Evolutionary conservation across 345 rosid species (phyloP).

Genomic region (Rhodomyrtus tomentosa): DNA sequence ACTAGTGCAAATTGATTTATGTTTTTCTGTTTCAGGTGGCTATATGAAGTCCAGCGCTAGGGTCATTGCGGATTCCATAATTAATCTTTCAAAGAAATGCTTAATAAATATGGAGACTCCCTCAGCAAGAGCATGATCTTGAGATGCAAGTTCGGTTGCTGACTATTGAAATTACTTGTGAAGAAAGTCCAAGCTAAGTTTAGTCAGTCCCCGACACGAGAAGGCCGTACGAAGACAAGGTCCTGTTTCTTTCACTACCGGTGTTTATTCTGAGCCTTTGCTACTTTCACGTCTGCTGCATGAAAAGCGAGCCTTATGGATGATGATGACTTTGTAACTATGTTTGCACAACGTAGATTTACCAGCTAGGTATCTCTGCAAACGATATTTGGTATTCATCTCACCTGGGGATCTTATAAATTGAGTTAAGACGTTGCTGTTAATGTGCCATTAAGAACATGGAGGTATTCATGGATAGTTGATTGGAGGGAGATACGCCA

Average conservation of each 20-base stretch:
- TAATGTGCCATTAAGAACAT: background rate
- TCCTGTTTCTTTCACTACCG: background rate
- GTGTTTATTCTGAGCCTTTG: background rate
- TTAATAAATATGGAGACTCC: conserved; percentile 29
- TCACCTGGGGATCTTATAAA: background rate
- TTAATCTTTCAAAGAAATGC: conserved; percentile 50
- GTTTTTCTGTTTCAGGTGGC: conserved; percentile 50
- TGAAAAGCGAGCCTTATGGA: background rate
- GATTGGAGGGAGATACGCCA: too few species aligned
- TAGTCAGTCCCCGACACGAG: background rate
- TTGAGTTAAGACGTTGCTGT: background rate
- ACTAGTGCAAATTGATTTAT: background rate
- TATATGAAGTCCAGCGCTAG: conserved; percentile 91
- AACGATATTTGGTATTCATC: background rate
- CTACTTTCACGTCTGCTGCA: background rate
- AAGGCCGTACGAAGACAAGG: background rate
- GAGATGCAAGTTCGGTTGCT: background rate
- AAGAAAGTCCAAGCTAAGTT: background rate
- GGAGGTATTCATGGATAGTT: background rate
- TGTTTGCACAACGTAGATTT: background rate
- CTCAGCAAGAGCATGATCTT: conserved; percentile 3
- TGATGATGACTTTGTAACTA: background rate
- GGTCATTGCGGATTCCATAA: conserved; percentile 74
- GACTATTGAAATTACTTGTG: background rate
- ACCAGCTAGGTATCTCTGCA: background rate